Percentiles rank a stretch among this genome's conserved stretches.
Evolutionary conservation across 805 yeast genomes (phyloP).

Genomic region (Ogataea paraovalis): DNA sequence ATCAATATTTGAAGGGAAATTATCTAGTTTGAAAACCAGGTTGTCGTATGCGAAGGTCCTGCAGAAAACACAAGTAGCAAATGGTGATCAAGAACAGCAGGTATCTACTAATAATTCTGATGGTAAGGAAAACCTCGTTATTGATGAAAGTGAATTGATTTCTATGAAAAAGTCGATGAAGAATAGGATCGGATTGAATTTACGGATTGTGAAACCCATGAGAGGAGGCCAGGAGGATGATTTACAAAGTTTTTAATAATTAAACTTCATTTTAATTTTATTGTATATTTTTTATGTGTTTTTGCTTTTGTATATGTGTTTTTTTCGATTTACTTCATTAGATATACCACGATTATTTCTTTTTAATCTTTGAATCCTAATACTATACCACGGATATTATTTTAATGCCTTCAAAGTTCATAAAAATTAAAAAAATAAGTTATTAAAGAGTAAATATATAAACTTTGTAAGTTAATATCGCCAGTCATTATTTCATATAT

Average conservation of each 20-base stretch:
- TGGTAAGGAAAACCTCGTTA: constrained; percentile 15
- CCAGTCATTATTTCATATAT: not conserved
- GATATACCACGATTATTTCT: no score
- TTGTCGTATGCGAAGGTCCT: constrained; percentile 20
- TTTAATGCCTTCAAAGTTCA: no score
- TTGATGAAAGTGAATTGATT: constrained; percentile 6
- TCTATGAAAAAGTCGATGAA: constrained; percentile 12
- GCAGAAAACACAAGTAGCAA: not conserved
- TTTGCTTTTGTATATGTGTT: no score
- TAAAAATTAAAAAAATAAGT: not conserved
- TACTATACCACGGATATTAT: no score
- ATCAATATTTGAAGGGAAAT: constrained; percentile 42
- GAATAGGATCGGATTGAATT: constrained; percentile 44
- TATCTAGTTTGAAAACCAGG: constrained; percentile 28
- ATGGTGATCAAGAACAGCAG: not conserved
- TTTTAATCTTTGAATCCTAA: no score
- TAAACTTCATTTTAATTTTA: not conserved
- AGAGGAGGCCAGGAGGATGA: constrained; percentile 24
- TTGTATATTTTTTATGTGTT: not conserved
- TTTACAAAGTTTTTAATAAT: not conserved
- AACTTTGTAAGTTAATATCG: not conserved
- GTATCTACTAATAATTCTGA: not conserved
- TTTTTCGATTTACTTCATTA: no score
- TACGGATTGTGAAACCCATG: constrained; percentile 51
- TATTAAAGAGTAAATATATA: not conserved